Percentiles rank a stretch among this genome's conserved stretches.
Evolutionary conservation across 306 rosid genomes (phyloP).

Genomic region (Castanea sativa): DNA sequence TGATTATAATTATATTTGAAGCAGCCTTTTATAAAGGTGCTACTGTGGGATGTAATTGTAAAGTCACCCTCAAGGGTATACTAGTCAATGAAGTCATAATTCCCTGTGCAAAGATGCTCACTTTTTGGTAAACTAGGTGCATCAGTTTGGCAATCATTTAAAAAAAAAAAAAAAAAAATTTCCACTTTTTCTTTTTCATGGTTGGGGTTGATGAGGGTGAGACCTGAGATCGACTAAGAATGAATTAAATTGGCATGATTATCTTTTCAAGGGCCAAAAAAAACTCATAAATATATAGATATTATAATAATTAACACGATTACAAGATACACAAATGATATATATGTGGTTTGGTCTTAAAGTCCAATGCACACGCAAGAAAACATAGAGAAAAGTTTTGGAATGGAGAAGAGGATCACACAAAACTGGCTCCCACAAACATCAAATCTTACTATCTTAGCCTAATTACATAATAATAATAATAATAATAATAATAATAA

Average conservation of each 20-base stretch:
- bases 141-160: constrained; percentile 47
- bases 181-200: neutral
- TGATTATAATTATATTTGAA: constrained; percentile 48
- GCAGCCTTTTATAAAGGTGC: constrained; percentile 91
- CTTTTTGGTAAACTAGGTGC: constrained; percentile 69
- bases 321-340: too few relatives aligned
- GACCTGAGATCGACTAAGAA: neutral
- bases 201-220: neutral
- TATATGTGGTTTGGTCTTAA: too few relatives aligned
- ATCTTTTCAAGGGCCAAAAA: constrained; percentile 39
- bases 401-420: too few relatives aligned
- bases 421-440: too few relatives aligned
- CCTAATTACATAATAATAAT: too few relatives aligned
- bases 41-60: constrained; percentile 74
- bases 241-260: constrained; percentile 36
- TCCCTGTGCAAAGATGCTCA: constrained; percentile 56
- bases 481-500: too few relatives aligned
- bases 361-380: too few relatives aligned
- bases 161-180: too few relatives aligned
- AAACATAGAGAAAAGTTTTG: too few relatives aligned
- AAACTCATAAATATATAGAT: neutral
- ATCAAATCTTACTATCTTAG: too few relatives aligned
- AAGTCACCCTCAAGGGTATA: constrained; percentile 84
- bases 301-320: neutral
- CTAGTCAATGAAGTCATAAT: constrained; percentile 50